Conservation (phyloP, 345 rosid species). For the Geranium brycei region DNA sequence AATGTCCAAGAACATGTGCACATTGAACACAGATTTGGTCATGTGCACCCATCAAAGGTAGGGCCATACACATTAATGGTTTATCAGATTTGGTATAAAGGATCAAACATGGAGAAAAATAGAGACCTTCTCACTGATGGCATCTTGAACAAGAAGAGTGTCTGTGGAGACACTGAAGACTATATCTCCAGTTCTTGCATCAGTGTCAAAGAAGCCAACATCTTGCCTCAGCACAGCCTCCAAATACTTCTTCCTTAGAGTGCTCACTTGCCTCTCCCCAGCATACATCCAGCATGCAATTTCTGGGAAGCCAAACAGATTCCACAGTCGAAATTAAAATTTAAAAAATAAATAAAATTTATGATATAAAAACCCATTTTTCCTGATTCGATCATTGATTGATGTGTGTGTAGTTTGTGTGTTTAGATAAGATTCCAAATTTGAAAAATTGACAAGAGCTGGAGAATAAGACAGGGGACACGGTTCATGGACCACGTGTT, state of each 20-base stretch:
- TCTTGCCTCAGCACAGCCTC: slow-evolving; percentile 95
- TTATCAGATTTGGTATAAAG: slow-evolving; percentile 14
- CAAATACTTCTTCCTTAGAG: slow-evolving; percentile 82
- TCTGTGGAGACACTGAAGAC: slow-evolving; percentile 98
- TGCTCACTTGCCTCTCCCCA: slow-evolving; percentile 91
- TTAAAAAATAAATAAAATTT: too few species aligned
- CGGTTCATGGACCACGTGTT: too few species aligned
- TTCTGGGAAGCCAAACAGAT: slow-evolving; percentile 30
- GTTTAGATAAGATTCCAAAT: too few species aligned
- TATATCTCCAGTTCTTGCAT: slow-evolving; percentile 95
- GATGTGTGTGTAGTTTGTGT: too few species aligned
- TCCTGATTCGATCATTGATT: too few species aligned
- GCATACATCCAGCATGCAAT: slow-evolving; percentile 98
- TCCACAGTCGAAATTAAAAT: not conserved
- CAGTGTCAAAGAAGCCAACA: slow-evolving; percentile 96
- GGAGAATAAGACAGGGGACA: too few species aligned
- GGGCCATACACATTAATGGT: slow-evolving; percentile 31
- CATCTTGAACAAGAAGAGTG: slow-evolving; percentile 98
- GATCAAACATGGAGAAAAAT: not conserved
- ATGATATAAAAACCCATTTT: not conserved
- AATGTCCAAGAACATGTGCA: slow-evolving; percentile 17
- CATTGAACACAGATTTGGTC: slow-evolving; percentile 23
- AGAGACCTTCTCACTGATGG: slow-evolving; percentile 91
- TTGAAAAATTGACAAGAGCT: too few species aligned
- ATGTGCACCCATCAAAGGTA: slow-evolving; percentile 27